A percentile compares a stretch with the other conserved stretches of the same genome.
phyloP scores from a whole-genome alignment of 1,139 yeast species.

The Nematodospora anomalae region DNA sequence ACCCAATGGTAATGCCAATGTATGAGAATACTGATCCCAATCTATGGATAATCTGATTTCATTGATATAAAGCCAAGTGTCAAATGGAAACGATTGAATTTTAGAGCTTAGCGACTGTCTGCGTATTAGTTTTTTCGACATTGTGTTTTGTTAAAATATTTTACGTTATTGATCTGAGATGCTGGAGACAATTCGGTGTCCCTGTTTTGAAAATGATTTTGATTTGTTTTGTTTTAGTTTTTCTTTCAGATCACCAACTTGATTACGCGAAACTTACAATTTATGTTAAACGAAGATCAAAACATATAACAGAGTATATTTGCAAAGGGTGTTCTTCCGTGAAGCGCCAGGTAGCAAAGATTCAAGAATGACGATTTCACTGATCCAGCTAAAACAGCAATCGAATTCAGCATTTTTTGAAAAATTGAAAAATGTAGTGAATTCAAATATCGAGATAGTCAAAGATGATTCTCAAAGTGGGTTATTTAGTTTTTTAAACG shows the following conservation, averaged over 20 bases:
- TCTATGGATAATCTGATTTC: slow-evolving; percentile 58
- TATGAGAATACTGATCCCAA: slow-evolving; percentile 54
- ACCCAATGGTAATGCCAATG: slow-evolving; percentile 18
- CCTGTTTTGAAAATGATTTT: too few relatives aligned
- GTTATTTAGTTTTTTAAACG: neutral
- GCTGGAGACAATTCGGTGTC: too few relatives aligned
- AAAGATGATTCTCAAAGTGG: neutral
- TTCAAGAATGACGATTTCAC: neutral
- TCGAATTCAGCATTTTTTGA: neutral
- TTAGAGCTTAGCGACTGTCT: slow-evolving; percentile 38
- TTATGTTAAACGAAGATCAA: too few relatives aligned
- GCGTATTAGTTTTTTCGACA: slow-evolving; percentile 22
- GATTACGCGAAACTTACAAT: too few relatives aligned
- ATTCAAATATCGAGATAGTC: neutral
- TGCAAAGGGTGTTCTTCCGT: too few relatives aligned
- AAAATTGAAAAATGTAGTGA: neutral
- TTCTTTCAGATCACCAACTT: too few relatives aligned
- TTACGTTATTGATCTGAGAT: too few relatives aligned
- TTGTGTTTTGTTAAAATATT: too few relatives aligned
- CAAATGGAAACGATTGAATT: slow-evolving; percentile 56
- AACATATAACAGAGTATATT: too few relatives aligned
- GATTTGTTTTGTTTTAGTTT: too few relatives aligned
- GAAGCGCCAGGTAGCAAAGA: too few relatives aligned
- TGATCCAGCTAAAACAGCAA: neutral
- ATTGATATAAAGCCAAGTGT: slow-evolving; percentile 50